Evolutionary conservation across 2,329 filamentous ascomycete genomes (phyloP), one percentile per base, ranked within the genome.

Genomic region (Microcera coccophila): DNA sequence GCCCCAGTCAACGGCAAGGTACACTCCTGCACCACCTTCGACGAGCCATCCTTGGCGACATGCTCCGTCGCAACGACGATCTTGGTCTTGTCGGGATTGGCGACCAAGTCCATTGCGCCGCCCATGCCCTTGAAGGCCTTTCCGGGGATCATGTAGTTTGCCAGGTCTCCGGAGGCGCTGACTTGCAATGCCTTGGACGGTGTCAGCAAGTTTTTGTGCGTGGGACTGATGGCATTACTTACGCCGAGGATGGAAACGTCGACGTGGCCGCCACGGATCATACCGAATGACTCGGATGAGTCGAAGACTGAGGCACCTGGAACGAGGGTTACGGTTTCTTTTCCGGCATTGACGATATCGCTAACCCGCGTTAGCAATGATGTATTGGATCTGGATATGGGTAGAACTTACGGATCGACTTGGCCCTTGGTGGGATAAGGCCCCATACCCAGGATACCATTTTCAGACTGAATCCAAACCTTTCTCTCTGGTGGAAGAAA

Each of bases 41-140:
- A 72, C 2, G 74, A 74, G 14, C 83, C 83, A 52, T 84, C 79
- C 67, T 84, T 85, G 51, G 82, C 82, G 1, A 81, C 76, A 57
- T 87, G 83, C 58, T 84, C 82, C 3, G 82, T 86, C 1, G 82
- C 78, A 3, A 86, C 81, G 4, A 87, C 81, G 53, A 87, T 84
- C 72, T 85, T 86, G 52, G 83, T 87, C 56, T 75, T 73, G 53
- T 84, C 79, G 1, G 83, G 83, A 64, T 86, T 85, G 28, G 79
- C 82, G 10, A 87, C 81, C 7, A 87, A 68, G 60, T 87, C 83
- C 83, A 87, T 87, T 15, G 83, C 83, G 20, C 83, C 83, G 47
- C 88, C 88, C 82, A 94, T 93, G 15, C 88, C 88, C 74, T 93
- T 93, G 67, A 90, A 82, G 10, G 88, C 80, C 66, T 91, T 93